Conservation (phyloP, 306 rosid genomes). For the Prinsepia uniflora region DNA sequence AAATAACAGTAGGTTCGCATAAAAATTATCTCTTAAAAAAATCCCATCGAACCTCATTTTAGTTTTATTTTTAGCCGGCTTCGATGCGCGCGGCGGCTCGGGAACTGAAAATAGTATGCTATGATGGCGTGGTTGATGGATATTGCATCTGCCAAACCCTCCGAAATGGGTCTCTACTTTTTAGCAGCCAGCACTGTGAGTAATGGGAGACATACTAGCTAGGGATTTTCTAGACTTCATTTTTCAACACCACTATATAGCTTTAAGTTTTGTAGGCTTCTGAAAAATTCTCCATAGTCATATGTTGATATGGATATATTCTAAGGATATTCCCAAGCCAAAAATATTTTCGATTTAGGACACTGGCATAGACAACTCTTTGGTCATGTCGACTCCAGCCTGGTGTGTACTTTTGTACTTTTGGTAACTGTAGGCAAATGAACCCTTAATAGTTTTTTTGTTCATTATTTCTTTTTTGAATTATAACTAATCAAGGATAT, state of each 20-base stretch:
- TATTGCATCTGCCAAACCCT: too few relatives aligned
- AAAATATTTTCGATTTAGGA: background rate
- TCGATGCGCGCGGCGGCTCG: constrained; percentile 23
- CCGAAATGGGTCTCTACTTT: background rate
- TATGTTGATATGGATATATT: constrained; percentile 4
- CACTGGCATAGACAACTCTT: constrained; percentile 11
- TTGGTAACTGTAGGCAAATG: background rate
- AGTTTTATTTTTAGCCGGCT: background rate
- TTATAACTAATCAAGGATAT: too few relatives aligned
- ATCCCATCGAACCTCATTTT: too few relatives aligned
- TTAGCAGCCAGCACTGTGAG: background rate
- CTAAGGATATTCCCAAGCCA: constrained; percentile 37
- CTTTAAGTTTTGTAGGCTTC: background rate
- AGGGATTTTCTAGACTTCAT: background rate
- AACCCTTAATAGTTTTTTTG: too few relatives aligned
- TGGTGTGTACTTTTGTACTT: constrained; percentile 3
- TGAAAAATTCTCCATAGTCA: background rate
- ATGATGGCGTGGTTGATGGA: background rate
- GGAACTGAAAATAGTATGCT: constrained; percentile 4
- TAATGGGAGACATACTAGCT: constrained; percentile 11
- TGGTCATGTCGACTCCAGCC: background rate
- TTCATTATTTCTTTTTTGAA: too few relatives aligned
- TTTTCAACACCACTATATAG: background rate
- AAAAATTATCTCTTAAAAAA: too few relatives aligned
- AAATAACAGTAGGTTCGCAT: too few relatives aligned